Conservation (phyloP, 108 stramenopile species). For the Fistulifera solaris region DNA sequence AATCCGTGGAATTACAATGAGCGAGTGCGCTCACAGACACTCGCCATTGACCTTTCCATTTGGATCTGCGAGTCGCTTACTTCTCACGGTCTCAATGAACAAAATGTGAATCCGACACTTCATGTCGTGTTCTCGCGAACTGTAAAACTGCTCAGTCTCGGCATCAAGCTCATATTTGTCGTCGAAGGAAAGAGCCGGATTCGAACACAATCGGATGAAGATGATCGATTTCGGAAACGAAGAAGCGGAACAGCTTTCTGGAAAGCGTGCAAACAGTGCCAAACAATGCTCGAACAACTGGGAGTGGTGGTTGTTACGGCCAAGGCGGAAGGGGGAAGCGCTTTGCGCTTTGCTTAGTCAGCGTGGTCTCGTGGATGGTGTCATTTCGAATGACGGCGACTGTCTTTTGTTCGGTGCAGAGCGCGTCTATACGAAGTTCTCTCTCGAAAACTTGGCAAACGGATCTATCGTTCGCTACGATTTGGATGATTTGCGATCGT, state of each 20-base stretch:
- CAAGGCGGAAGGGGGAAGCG: conserved; percentile 90
- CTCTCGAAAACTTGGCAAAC: conserved; percentile 57
- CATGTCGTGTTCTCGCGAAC: conserved; percentile 74
- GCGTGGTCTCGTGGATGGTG: conserved; percentile 83
- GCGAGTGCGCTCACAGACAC: not conserved
- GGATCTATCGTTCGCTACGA: conserved; percentile 58
- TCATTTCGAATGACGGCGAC: conserved; percentile 94
- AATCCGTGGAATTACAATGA: conserved; percentile 37
- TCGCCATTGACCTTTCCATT: conserved; percentile 92
- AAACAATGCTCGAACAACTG: conserved; percentile 58
- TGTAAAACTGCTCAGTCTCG: conserved; percentile 73
- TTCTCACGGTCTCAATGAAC: conserved; percentile 41
- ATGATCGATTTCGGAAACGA: conserved; percentile 36
- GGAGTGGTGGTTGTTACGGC: conserved; percentile 88
- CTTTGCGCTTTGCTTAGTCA: conserved; percentile 81
- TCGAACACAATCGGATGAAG: conserved; percentile 1
- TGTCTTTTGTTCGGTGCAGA: conserved; percentile 86
- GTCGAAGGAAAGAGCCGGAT: conserved; percentile 81
- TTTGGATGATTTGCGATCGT: conserved; percentile 23
- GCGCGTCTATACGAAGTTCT: conserved; percentile 86
- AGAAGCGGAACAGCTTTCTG: conserved; percentile 59
- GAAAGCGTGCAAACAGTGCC: conserved; percentile 57
- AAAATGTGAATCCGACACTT: conserved; percentile 55
- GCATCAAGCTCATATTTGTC: conserved; percentile 87
- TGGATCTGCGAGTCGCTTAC: conserved; percentile 83